Evolutionary conservation across 2,329 filamentous ascomycete genomes (phyloP).

Genomic region (Phoma sp.): DNA sequence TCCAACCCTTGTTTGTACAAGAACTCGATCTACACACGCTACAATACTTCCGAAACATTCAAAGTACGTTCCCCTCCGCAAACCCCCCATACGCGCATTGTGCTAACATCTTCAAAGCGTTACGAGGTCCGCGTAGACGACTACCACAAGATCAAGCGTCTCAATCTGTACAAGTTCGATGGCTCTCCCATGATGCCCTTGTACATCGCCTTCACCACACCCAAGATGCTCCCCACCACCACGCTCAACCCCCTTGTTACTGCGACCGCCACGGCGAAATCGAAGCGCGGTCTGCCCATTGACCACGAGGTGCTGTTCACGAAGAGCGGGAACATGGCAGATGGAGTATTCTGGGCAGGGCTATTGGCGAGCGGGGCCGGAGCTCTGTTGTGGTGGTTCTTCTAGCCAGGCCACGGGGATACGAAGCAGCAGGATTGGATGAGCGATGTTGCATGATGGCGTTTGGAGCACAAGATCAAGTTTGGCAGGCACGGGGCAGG

Average conservation of each 20-base stretch:
- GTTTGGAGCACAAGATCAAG: not conserved
- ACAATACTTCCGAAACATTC: slow-evolving; percentile 69
- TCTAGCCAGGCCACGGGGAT: slow-evolving; percentile 26
- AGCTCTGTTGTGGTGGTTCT: slow-evolving; percentile 56
- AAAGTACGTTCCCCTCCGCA: slow-evolving; percentile 53
- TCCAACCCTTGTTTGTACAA: slow-evolving; percentile 68
- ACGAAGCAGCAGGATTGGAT: not conserved
- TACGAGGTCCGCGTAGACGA: slow-evolving; percentile 60
- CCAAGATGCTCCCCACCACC: slow-evolving; percentile 72
- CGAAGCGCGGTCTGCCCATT: slow-evolving; percentile 47
- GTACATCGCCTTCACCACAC: slow-evolving; percentile 68
- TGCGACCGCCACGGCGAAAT: slow-evolving; percentile 45
- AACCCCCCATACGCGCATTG: not conserved
- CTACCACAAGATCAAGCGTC: slow-evolving; percentile 67
- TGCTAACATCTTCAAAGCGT: slow-evolving; percentile 36
- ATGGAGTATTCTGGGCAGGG: slow-evolving; percentile 60
- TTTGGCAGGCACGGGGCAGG: not conserved
- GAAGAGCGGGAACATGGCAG: slow-evolving; percentile 46
- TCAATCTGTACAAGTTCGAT: slow-evolving; percentile 69
- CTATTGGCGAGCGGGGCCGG: slow-evolving; percentile 56
- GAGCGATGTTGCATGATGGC: slow-evolving; percentile 2
- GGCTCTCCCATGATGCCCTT: slow-evolving; percentile 71
- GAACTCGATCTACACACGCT: slow-evolving; percentile 66
- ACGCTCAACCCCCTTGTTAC: slow-evolving; percentile 65
- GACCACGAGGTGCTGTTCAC: slow-evolving; percentile 50